Percentiles rank a stretch among this genome's conserved stretches.
Conservation (phyloP, 257 asterid species). For the Plectranthus barbatus region DNA sequence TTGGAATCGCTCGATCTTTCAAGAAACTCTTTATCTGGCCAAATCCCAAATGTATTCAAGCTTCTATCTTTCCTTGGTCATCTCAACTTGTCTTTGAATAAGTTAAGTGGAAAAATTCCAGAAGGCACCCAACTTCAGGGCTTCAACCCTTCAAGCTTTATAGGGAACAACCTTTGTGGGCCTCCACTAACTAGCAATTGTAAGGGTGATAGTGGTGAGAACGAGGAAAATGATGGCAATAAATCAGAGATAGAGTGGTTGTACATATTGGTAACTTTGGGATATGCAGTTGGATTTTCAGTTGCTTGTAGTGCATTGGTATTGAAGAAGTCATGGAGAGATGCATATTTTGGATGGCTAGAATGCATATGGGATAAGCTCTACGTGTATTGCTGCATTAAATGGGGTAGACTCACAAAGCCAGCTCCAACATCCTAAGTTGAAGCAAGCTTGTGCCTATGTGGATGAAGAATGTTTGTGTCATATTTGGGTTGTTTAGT, state of each 20-base stretch:
- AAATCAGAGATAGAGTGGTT: not conserved
- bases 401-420: not conserved
- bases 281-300: not conserved
- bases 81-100: not conserved
- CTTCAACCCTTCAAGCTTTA: conserved; percentile 2
- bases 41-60: no score
- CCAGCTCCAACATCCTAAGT: no score
- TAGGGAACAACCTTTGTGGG: not conserved
- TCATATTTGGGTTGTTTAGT: no score
- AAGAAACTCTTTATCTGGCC: no score
- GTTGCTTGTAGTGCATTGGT: not conserved
- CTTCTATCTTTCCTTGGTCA: no score
- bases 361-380: no score
- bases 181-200: not conserved
- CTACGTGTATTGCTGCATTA: not conserved
- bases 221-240: not conserved
- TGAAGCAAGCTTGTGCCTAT: no score
- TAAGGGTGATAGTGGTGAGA: not conserved
- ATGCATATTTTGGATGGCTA: no score
- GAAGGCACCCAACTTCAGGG: conserved; percentile 1
- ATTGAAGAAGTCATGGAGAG: no score
- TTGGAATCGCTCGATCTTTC: no score
- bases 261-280: not conserved
- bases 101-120: conserved; percentile 1
- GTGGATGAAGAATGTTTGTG: no score